Evolutionary conservation across 2,329 filamentous ascomycete species (phyloP).

Genomic region (Calonectria henricotiae): DNA sequence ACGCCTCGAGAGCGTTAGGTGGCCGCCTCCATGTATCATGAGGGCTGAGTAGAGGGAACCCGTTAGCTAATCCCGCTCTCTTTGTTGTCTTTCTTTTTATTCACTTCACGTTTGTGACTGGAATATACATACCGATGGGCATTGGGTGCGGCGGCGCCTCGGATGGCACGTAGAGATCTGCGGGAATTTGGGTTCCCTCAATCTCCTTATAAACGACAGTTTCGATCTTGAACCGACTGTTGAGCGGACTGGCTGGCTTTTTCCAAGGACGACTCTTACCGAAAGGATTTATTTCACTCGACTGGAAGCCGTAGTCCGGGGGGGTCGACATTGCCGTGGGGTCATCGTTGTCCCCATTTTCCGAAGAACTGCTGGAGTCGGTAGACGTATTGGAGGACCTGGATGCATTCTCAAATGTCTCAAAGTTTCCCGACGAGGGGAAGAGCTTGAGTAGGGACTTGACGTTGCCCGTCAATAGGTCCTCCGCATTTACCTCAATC

Average conservation of each 20-base stretch:
- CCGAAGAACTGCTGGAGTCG: constrained; percentile 12
- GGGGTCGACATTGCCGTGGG: constrained; percentile 36
- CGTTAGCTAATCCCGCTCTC: not conserved
- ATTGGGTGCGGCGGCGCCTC: constrained; percentile 30
- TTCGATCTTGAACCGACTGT: constrained; percentile 37
- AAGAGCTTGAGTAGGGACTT: constrained; percentile 25
- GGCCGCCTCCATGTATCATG: constrained; percentile 41
- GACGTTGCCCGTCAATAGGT: constrained; percentile 35
- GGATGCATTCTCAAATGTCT: constrained; percentile 21
- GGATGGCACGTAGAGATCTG: constrained; percentile 40
- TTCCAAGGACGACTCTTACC: constrained; percentile 34
- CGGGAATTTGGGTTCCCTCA: constrained; percentile 39
- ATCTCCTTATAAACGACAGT: constrained; percentile 41
- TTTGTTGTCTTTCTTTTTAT: not conserved
- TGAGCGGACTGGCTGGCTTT: constrained; percentile 22
- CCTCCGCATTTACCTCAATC: constrained; percentile 36
- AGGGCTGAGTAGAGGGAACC: constrained; percentile 26
- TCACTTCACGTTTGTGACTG: too few species aligned
- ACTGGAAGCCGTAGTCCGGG: constrained; percentile 26
- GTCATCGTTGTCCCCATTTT: constrained; percentile 25
- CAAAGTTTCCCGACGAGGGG: constrained; percentile 7
- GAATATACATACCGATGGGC: constrained; percentile 31
- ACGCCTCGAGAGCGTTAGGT: constrained; percentile 36
- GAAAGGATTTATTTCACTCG: constrained; percentile 12
- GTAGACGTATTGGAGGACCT: constrained; percentile 25